phyloP scores from a whole-genome alignment of 495 filamentous ascomycete genomes.

The Aspergillus baeticus region DNA sequence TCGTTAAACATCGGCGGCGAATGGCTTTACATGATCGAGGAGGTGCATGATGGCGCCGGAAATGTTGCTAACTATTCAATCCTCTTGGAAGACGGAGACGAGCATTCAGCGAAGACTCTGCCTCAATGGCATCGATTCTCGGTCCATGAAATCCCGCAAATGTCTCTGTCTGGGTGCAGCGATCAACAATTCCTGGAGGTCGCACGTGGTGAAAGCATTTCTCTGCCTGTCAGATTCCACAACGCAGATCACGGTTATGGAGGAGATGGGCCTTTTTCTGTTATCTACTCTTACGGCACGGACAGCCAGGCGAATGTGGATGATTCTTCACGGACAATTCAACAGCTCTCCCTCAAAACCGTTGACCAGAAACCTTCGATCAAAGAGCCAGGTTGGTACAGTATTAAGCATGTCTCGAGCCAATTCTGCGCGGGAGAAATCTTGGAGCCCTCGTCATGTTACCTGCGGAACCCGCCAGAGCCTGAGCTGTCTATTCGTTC shows the following conservation, averaged over 20 bases:
- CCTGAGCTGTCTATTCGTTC: conserved; percentile 69
- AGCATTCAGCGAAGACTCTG: conserved; percentile 50
- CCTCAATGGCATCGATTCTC: conserved; percentile 76
- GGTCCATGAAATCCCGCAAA: conserved; percentile 81
- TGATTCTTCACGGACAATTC: conserved; percentile 50
- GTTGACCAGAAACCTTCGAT: conserved; percentile 50
- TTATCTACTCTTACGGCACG: conserved; percentile 59
- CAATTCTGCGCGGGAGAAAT: conserved; percentile 84
- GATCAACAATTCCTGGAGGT: conserved; percentile 76
- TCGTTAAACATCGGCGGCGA: conserved; percentile 71
- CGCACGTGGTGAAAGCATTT: conserved; percentile 65
- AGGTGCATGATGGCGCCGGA: conserved; percentile 85
- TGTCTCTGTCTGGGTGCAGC: conserved; percentile 71
- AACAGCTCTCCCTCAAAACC: conserved; percentile 32
- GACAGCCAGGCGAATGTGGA: conserved; percentile 62
- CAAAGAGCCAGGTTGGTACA: conserved; percentile 80
- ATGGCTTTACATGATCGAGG: conserved; percentile 88
- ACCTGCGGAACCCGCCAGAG: conserved; percentile 86
- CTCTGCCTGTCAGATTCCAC: conserved; percentile 71
- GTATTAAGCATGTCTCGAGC: conserved; percentile 71
- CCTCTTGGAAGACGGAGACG: conserved; percentile 55
- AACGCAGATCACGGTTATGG: conserved; percentile 54
- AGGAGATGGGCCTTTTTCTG: conserved; percentile 41
- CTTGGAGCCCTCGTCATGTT: conserved; percentile 85
- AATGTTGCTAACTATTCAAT: conserved; percentile 82